These are phyloP conservation scores for Sclerotinia nivalis DNA, from an alignment of 2,329 filamentous ascomycete species.

Conservation along the genomic window DNA sequence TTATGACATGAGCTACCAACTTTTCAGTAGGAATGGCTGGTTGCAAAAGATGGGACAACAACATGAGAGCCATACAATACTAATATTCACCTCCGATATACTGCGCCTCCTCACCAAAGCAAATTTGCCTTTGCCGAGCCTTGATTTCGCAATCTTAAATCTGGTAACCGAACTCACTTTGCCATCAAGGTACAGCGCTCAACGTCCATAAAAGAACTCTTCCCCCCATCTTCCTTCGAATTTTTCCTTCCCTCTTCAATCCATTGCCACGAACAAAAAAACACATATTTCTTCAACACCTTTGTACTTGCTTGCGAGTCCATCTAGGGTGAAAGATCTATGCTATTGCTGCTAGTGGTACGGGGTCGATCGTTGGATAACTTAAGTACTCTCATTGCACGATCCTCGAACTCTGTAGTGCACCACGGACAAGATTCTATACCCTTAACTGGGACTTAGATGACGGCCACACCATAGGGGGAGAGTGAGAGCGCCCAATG, in stretches of 20 bases:
- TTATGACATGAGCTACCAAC: not conserved
- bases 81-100: not conserved
- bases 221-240: too few species aligned
- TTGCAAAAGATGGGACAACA: not conserved
- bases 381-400: constrained; percentile 3
- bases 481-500: not conserved
- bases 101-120: not conserved
- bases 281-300: not conserved
- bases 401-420: not conserved
- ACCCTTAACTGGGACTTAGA: not conserved
- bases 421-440: not conserved
- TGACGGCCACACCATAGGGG: not conserved
- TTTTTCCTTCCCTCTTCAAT: constrained; percentile 6
- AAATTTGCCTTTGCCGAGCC: not conserved
- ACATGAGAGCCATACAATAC: not conserved
- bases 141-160: not conserved
- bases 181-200: not conserved
- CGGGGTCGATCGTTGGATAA: not conserved
- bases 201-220: not conserved
- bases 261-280: not conserved
- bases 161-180: not conserved
- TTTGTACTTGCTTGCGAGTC: not conserved
- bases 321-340: not conserved
- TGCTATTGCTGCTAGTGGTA: not conserved
- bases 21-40: not conserved